A percentile compares a stretch with the other conserved stretches of the same genome.
phyloP scores from a whole-genome alignment of 2,329 filamentous ascomycete species.

The Penicillium aurantiogriseum region DNA sequence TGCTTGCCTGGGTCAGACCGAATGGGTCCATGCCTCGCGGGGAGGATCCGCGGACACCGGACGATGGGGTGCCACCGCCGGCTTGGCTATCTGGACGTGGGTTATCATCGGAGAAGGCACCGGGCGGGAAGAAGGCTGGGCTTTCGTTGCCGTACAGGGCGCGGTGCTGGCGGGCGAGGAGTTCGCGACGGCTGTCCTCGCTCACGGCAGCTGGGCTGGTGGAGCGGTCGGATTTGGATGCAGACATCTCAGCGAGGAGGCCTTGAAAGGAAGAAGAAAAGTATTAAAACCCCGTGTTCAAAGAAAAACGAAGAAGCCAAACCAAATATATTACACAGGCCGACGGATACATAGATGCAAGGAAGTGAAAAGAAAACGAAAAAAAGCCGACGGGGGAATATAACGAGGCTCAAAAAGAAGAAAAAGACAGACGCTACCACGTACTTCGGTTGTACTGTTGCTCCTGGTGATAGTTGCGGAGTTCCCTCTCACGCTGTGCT shows the following conservation, averaged over 20 bases:
- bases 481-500: slow-evolving; percentile 96
- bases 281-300: slow-evolving; percentile 44
- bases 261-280: slow-evolving; percentile 48
- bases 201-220: slow-evolving; percentile 84
- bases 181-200: slow-evolving; percentile 91
- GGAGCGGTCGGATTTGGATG: slow-evolving; percentile 79
- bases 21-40: slow-evolving; percentile 77
- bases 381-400: slow-evolving; percentile 28
- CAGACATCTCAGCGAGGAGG: slow-evolving; percentile 66
- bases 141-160: slow-evolving; percentile 81
- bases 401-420: slow-evolving; percentile 35
- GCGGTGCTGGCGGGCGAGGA: slow-evolving; percentile 93
- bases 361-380: slow-evolving; percentile 20
- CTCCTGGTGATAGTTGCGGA: slow-evolving; percentile 99
- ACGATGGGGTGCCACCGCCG: slow-evolving; percentile 58
- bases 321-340: slow-evolving; percentile 45
- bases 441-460: slow-evolving; percentile 99
- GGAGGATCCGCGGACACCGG: slow-evolving; percentile 68
- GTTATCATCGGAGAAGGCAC: slow-evolving; percentile 67
- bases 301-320: slow-evolving; percentile 27
- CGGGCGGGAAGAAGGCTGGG: slow-evolving; percentile 65
- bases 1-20: slow-evolving; percentile 53
- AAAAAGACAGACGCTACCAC: slow-evolving; percentile 44
- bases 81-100: slow-evolving; percentile 66
- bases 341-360: slow-evolving; percentile 43